Evolutionary conservation across 129 eudicot genomes (phyloP).

Genomic region (Centrapalus pauciflorus): DNA sequence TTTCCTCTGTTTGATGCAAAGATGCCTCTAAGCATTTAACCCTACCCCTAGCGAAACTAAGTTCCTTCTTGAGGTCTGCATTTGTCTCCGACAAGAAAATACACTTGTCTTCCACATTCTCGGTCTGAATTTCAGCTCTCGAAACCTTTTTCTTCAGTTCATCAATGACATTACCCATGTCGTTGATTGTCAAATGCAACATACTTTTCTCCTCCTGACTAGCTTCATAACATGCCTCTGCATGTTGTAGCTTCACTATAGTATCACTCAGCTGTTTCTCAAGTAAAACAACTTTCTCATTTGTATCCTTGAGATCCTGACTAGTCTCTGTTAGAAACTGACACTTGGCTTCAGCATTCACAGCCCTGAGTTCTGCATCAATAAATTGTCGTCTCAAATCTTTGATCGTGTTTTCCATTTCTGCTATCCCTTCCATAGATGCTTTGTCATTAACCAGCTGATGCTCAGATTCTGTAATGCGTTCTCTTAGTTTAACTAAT

Average conservation of each 20-base stretch:
- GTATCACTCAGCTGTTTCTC: constrained; percentile 55
- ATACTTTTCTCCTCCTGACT: constrained; percentile 61
- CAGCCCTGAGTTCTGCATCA: constrained; percentile 42
- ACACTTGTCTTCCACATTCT: constrained; percentile 73
- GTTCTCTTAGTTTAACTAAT: constrained; percentile 19
- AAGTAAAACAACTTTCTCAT: constrained; percentile 45
- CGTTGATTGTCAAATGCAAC: constrained; percentile 50
- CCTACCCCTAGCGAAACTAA: constrained; percentile 38
- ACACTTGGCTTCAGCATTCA: constrained; percentile 44
- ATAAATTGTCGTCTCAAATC: constrained; percentile 18
- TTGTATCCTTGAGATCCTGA: constrained; percentile 31
- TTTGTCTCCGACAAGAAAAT: constrained; percentile 64
- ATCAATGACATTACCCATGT: constrained; percentile 69
- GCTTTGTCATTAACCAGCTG: constrained; percentile 20
- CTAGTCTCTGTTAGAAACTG: constrained; percentile 40
- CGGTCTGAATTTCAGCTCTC: constrained; percentile 40
- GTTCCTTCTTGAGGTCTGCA: constrained; percentile 52
- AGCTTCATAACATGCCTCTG: constrained; percentile 71
- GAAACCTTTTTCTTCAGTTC: constrained; percentile 53
- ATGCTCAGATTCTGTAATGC: constrained; percentile 23
- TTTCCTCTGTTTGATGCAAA: constrained; percentile 62
- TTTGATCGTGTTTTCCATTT: constrained; percentile 21
- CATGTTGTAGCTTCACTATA: constrained; percentile 49
- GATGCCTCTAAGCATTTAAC: constrained; percentile 55
- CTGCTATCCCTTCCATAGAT: constrained; percentile 22